Base-by-base conservation (phyloP, 2,329 filamentous ascomycete species). In the Penicillium sp. region DNA sequence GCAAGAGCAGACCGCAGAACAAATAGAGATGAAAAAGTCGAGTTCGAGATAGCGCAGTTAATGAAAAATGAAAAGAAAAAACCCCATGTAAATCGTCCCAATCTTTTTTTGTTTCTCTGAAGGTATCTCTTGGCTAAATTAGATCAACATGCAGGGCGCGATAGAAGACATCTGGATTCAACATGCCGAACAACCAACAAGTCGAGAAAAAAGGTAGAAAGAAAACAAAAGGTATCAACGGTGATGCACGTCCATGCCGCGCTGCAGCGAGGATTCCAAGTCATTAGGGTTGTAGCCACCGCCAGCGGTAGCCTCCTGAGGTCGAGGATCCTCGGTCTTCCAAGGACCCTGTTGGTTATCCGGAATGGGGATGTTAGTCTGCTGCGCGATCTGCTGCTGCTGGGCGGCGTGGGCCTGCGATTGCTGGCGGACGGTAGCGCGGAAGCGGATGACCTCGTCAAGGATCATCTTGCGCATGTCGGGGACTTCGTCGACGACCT, bases 391-490 rank as follows among this genome's bases (percentile, higher is more conserved):
- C 66, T 79, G 76, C 61, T 79, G 75, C 53, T 75, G 70, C 60
- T 75, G 73, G 21, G 66, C 66, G 23, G 70, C 68, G 42, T 78
- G 76, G 42, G 72, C 75, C 64, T 79, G 77, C 29, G 79, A 76
- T 60, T 79, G 75, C 60, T 81, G 79, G 61, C 83, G 78, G 43
- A 87, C 85, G 54, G 78, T 73, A 57, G 83, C 81, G 62, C 94
- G 86, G 86, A 99, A 99, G 64, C 87, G 84, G 71, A 86, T 83
- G 49, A 99, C 94, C 77, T 99, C 94, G n/a, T 93, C 89, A 59
- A 97, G 82, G 64, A 99, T 99, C 91, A 97, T 96, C 77, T 88
- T 88, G 73, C 94, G 90, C 93, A 99, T 97, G 67, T 97, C 90
- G 23, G 82, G 84, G 21, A 99, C 92, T 44, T 97, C 94, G 53